phyloP scores from a whole-genome alignment of 2,329 filamentous ascomycete species.

The Trematosphaeria pertusa region DNA sequence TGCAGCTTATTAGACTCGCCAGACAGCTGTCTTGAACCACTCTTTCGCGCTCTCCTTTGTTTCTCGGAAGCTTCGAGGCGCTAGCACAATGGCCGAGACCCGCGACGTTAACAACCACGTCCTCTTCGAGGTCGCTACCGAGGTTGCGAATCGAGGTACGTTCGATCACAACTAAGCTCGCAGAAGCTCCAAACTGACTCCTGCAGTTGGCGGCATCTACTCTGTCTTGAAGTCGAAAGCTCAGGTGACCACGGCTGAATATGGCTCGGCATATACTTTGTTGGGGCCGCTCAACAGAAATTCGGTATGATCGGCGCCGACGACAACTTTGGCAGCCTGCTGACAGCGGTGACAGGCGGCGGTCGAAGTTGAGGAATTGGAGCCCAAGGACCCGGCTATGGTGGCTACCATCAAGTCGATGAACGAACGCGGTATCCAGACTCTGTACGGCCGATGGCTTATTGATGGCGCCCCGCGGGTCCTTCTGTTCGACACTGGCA shows the following conservation, averaged over 20 bases:
- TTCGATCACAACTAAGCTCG: slow-evolving; percentile 12
- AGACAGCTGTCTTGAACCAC: slow-evolving; percentile 1
- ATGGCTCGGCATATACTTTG: slow-evolving; percentile 95
- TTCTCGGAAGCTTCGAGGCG: slow-evolving; percentile 4
- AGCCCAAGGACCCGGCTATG: slow-evolving; percentile 81
- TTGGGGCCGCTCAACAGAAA: slow-evolving; percentile 92
- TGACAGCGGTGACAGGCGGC: slow-evolving; percentile 69
- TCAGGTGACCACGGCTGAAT: slow-evolving; percentile 95
- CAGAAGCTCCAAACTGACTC: slow-evolving; percentile 20
- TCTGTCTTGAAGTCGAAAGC: slow-evolving; percentile 99
- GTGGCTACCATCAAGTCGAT: slow-evolving; percentile 87
- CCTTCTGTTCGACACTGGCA: slow-evolving; percentile 92
- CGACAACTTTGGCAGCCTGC: slow-evolving; percentile 7
- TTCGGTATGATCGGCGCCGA: slow-evolving; percentile 68
- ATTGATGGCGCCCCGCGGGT: slow-evolving; percentile 96
- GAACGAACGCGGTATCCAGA: slow-evolving; percentile 87
- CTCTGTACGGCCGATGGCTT: slow-evolving; percentile 94
- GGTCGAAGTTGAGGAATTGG: slow-evolving; percentile 95
- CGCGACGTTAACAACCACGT: slow-evolving; percentile 92
- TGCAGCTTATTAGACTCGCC: not conserved
- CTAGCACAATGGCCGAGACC: slow-evolving; percentile 36
- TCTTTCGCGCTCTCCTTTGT: slow-evolving; percentile 14
- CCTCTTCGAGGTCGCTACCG: slow-evolving; percentile 95
- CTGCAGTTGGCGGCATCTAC: slow-evolving; percentile 92
- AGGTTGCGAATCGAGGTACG: slow-evolving; percentile 95